Conservation (phyloP, 176 grass and related monocot genomes). For the Tuctoria greenei region DNA sequence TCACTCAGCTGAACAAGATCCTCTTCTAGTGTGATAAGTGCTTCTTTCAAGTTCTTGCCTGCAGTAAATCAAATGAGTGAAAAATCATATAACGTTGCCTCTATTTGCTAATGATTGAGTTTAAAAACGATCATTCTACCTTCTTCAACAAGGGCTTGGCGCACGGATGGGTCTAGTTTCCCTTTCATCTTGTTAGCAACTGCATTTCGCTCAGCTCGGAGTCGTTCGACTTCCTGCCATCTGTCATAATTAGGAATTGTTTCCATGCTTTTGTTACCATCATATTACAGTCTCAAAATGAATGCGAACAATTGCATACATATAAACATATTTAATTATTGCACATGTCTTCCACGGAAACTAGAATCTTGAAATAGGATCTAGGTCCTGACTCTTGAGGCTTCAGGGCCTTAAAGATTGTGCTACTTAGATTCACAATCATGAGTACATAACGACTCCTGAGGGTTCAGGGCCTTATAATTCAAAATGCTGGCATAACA, state of each 20-base stretch:
- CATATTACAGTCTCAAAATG: constrained; percentile 34
- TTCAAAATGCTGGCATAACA: neutral
- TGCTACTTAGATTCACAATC: neutral
- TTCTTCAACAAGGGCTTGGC: constrained; percentile 90
- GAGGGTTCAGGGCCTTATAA: no score
- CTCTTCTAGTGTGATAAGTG: constrained; percentile 77
- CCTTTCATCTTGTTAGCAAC: constrained; percentile 97
- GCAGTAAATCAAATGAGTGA: constrained; percentile 26
- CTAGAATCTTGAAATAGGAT: neutral
- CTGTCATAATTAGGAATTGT: constrained; percentile 84
- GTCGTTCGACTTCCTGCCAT: constrained; percentile 95
- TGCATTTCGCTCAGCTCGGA: constrained; percentile 87
- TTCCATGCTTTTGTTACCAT: constrained; percentile 54
- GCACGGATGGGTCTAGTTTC: constrained; percentile 79
- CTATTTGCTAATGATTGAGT: constrained; percentile 11
- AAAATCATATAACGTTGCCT: neutral
- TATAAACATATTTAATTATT: neutral
- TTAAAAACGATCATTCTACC: constrained; percentile 38
- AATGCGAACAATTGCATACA: constrained; percentile 13
- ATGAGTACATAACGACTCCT: neutral
- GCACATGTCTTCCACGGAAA: neutral
- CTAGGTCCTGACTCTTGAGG: neutral
- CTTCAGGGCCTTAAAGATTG: neutral
- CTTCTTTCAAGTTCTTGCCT: constrained; percentile 96
- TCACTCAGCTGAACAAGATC: constrained; percentile 78